Conservation (phyloP, 2,329 filamentous ascomycete species). For the Verticillium isaacii region DNA sequence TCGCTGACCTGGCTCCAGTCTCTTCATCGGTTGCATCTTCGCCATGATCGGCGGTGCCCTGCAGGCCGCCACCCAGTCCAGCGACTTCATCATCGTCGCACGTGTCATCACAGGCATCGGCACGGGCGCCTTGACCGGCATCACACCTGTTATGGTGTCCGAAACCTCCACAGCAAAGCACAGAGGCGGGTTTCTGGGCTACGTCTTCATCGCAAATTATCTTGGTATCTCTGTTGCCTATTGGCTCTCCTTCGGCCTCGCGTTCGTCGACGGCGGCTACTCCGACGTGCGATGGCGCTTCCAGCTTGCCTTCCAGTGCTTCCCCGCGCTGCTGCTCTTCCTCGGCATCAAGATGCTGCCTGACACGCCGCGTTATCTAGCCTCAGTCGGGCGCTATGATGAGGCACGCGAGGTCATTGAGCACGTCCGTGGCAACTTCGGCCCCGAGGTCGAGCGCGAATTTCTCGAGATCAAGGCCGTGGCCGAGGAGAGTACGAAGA, state of each 20-base stretch:
- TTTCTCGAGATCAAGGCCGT: conserved; percentile 49
- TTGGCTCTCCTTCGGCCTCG: conserved; percentile 31
- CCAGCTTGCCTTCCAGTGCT: conserved; percentile 65
- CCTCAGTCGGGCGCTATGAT: conserved; percentile 60
- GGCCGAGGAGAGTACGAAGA: conserved; percentile 31
- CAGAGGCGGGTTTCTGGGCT: conserved; percentile 64
- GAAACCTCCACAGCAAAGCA: conserved; percentile 65
- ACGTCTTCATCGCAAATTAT: conserved; percentile 68
- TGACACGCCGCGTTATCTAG: conserved; percentile 64
- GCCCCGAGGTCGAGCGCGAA: conserved; percentile 44
- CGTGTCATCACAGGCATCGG: conserved; percentile 60
- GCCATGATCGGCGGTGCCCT: conserved; percentile 43
- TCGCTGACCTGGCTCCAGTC: conserved; percentile 19
- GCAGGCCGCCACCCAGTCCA: conserved; percentile 37
- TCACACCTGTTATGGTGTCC: conserved; percentile 67
- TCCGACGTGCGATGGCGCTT: conserved; percentile 49
- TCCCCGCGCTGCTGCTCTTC: conserved; percentile 56
- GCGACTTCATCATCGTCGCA: conserved; percentile 44
- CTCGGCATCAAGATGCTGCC: conserved; percentile 60
- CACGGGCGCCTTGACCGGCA: conserved; percentile 66
- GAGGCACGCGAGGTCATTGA: conserved; percentile 63
- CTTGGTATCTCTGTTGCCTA: conserved; percentile 40
- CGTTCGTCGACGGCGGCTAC: neutral
- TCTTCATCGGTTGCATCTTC: conserved; percentile 41
- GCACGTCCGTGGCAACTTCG: conserved; percentile 54